Evolutionary conservation across 495 filamentous ascomycete genomes (phyloP).

Genomic region (Trichoderma virens): DNA sequence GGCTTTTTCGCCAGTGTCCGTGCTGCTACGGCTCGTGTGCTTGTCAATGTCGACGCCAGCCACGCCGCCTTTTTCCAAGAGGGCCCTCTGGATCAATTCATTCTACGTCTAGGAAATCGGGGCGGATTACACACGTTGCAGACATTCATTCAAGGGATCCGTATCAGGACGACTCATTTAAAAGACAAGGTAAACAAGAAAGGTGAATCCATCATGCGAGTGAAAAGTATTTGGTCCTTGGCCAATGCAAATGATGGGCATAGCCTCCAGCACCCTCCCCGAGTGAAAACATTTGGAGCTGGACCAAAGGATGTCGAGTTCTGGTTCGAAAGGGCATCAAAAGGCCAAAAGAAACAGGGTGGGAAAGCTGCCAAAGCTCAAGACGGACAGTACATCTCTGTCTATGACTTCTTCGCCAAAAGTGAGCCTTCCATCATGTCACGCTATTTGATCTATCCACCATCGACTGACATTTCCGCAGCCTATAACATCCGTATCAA

Average conservation of each 20-base stretch:
- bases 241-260: slow-evolving; percentile 26
- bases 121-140: background rate
- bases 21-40: slow-evolving; percentile 45
- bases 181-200: background rate
- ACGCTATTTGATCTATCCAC: background rate
- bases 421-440: slow-evolving; percentile 28
- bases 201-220: background rate
- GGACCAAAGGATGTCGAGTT: slow-evolving; percentile 46
- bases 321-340: slow-evolving; percentile 24
- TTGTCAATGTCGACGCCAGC: slow-evolving; percentile 43
- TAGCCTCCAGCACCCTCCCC: slow-evolving; percentile 27
- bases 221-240: background rate
- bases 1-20: slow-evolving; percentile 54
- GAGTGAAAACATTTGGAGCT: slow-evolving; percentile 30
- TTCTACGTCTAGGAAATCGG: background rate
- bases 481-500: slow-evolving; percentile 11
- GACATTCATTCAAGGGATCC: background rate
- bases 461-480: background rate
- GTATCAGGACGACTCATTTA: background rate
- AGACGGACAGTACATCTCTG: slow-evolving; percentile 38
- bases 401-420: slow-evolving; percentile 43
- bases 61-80: slow-evolving; percentile 24
- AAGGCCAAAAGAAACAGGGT: background rate
- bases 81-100: slow-evolving; percentile 14
- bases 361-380: background rate